These are phyloP conservation scores for Rhizophora mangle DNA, from an alignment of 345 rosid species.

Conservation along the genomic window DNA sequence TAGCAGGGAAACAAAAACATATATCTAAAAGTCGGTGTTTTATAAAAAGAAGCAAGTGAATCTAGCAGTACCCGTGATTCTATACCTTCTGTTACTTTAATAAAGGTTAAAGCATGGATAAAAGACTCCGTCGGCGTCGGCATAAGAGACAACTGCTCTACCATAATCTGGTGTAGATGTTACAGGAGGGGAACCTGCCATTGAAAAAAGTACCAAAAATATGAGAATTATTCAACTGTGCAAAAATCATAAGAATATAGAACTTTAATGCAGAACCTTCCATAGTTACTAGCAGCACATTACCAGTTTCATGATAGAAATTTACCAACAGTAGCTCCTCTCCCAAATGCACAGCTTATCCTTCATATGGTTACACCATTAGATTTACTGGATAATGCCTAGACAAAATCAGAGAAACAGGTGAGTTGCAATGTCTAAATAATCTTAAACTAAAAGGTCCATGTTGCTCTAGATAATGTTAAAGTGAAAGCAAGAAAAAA, in stretches of 20 bases:
- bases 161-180: conserved; percentile 85
- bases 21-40: background rate
- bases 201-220: conserved; percentile 3
- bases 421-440: too few relatives aligned
- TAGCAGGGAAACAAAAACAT: conserved; percentile 1
- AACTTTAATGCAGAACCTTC: background rate
- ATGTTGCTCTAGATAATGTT: background rate
- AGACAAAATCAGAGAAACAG: too few relatives aligned
- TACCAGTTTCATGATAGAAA: too few relatives aligned
- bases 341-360: too few relatives aligned
- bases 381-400: too few relatives aligned
- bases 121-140: conserved; percentile 92
- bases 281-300: too few relatives aligned
- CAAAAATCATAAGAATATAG: background rate
- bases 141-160: conserved; percentile 55
- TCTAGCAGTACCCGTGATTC: background rate
- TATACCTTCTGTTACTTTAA: conserved; percentile 82
- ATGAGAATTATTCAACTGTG: too few relatives aligned
- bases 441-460: too few relatives aligned
- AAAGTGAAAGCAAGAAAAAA: background rate
- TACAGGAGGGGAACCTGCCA: conserved; percentile 48
- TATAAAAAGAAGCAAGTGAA: background rate
- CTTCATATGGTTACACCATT: too few relatives aligned
- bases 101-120: conserved; percentile 56
- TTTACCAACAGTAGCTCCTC: too few relatives aligned